Conservation (phyloP, 2,329 filamentous ascomycete species). For the Fusarium virguliforme region DNA sequence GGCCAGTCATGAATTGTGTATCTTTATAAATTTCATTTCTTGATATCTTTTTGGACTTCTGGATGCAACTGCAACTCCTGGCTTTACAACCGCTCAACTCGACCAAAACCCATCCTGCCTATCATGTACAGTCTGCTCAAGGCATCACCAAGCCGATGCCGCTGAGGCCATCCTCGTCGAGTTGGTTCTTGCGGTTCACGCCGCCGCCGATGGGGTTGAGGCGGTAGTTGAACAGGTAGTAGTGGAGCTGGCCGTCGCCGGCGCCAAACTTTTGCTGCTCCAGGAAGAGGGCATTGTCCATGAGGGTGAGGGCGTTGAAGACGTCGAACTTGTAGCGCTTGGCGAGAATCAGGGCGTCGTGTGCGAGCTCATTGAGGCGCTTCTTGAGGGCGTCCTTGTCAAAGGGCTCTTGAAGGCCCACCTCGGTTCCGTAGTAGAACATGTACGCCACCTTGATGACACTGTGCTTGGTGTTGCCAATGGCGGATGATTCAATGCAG, state of each 20-base stretch:
- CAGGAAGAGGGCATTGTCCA: slow-evolving; percentile 95
- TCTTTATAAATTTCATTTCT: slow-evolving; percentile 20
- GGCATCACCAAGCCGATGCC: slow-evolving; percentile 92
- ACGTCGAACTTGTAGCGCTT: slow-evolving; percentile 92
- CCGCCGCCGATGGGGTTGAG: slow-evolving; percentile 89
- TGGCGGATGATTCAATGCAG: slow-evolving; percentile 92
- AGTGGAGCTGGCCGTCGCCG: slow-evolving; percentile 95
- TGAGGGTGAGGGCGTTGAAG: slow-evolving; percentile 93
- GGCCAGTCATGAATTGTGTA: too few relatives aligned
- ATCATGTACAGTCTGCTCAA: slow-evolving; percentile 12
- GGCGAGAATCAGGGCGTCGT: slow-evolving; percentile 89
- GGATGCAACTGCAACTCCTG: slow-evolving; percentile 15
- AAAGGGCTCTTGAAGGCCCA: slow-evolving; percentile 74
- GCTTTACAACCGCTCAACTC: slow-evolving; percentile 13
- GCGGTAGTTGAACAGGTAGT: slow-evolving; percentile 98
- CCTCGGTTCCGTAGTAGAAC: slow-evolving; percentile 95
- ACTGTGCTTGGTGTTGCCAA: slow-evolving; percentile 83
- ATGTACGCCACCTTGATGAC: slow-evolving; percentile 92
- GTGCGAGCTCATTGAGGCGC: slow-evolving; percentile 85
- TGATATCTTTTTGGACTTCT: slow-evolving; percentile 10
- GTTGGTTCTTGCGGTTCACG: slow-evolving; percentile 82
- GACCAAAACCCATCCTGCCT: slow-evolving; percentile 6
- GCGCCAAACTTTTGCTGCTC: slow-evolving; percentile 95
- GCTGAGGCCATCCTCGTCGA: slow-evolving; percentile 84
- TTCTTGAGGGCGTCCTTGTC: slow-evolving; percentile 76